phyloP scores from a whole-genome alignment of 306 rosid genomes.

The Gleditsia sinensis region DNA sequence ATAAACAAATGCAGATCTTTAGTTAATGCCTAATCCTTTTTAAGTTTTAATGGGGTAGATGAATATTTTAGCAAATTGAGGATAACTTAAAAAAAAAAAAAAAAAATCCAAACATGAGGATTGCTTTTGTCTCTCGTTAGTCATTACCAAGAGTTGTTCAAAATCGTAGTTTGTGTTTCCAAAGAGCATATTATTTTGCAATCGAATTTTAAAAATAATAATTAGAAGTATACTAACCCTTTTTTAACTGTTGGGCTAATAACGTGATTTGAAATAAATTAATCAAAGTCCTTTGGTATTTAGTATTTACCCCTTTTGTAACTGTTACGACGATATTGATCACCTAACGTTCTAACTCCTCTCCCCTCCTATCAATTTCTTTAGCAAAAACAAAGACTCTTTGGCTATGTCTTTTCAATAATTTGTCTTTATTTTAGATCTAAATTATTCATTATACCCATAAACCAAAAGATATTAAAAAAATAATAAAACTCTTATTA shows the following conservation, averaged over 20 bases:
- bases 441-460: slow-evolving; percentile 35
- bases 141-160: slow-evolving; percentile 31
- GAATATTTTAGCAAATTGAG: slow-evolving; percentile 13
- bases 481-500: slow-evolving; percentile 14
- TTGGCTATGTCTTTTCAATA: slow-evolving; percentile 29
- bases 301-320: slow-evolving; percentile 16
- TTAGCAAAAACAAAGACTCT: slow-evolving; percentile 39
- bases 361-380: slow-evolving; percentile 43
- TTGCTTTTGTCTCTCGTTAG: slow-evolving; percentile 37
- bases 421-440: slow-evolving; percentile 31
- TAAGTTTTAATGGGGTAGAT: slow-evolving; percentile 1
- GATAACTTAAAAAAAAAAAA: background rate
- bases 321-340: slow-evolving; percentile 49
- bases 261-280: background rate
- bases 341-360: slow-evolving; percentile 56
- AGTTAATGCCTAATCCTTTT: background rate
- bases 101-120: background rate
- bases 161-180: slow-evolving; percentile 18
- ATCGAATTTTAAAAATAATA: too few species aligned
- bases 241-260: slow-evolving; percentile 25
- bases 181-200: background rate
- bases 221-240: slow-evolving; percentile 16
- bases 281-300: slow-evolving; percentile 6
- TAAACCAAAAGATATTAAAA: slow-evolving; percentile 5
- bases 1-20: slow-evolving; percentile 18